phyloP scores from a whole-genome alignment of 345 rosid genomes.

The Moringa oleifera region DNA sequence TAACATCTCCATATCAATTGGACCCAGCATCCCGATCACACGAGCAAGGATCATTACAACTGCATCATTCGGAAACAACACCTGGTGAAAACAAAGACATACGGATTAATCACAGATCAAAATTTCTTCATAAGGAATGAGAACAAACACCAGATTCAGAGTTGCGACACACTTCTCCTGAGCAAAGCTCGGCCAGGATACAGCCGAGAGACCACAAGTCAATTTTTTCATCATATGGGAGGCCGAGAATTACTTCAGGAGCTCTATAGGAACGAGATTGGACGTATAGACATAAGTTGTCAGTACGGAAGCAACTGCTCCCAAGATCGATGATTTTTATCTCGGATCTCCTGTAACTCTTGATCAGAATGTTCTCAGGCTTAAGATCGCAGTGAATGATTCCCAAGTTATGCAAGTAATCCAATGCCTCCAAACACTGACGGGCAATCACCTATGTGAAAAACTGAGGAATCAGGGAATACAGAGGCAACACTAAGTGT shows the following conservation, averaged over 20 bases:
- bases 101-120: slow-evolving; percentile 3
- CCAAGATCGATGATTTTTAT: slow-evolving; percentile 96
- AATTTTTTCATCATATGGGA: slow-evolving; percentile 81
- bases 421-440: slow-evolving; percentile 91
- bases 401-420: slow-evolving; percentile 75
- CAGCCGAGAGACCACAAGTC: slow-evolving; percentile 98
- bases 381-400: slow-evolving; percentile 95
- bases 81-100: slow-evolving; percentile 36
- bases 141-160: slow-evolving; percentile 2
- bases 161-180: slow-evolving; percentile 66
- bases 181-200: slow-evolving; percentile 83
- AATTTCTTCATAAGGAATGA: slow-evolving; percentile 1
- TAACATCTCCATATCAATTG: slow-evolving; percentile 76
- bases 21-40: slow-evolving; percentile 69
- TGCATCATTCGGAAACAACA: slow-evolving; percentile 77
- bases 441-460: slow-evolving; percentile 56
- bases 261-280: slow-evolving; percentile 98
- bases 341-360: slow-evolving; percentile 71
- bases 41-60: slow-evolving; percentile 77
- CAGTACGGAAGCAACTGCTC: slow-evolving; percentile 87
- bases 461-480: background rate
- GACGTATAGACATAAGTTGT: slow-evolving; percentile 75
- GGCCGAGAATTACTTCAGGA: slow-evolving; percentile 94
- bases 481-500: background rate
- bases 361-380: slow-evolving; percentile 87